Conservation (phyloP, 345 rosid species). For the Eutrema japonicum region DNA sequence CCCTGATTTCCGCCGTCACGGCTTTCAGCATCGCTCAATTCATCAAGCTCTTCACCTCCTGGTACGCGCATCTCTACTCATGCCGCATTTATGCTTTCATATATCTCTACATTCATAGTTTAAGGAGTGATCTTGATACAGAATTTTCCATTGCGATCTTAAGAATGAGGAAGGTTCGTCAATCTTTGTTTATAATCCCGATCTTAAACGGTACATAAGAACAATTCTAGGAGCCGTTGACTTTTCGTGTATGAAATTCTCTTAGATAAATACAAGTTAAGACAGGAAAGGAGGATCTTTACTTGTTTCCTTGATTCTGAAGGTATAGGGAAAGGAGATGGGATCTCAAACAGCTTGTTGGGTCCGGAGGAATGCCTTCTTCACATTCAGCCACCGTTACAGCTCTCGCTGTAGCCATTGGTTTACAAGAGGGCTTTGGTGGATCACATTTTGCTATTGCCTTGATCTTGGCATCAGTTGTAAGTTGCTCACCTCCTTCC, state of each 20-base stretch:
- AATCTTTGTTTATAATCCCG: background rate
- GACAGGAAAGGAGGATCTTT: background rate
- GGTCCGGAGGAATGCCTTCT: slow-evolving; percentile 99
- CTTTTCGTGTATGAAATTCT: slow-evolving; percentile 3
- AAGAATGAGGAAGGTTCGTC: background rate
- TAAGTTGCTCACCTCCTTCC: slow-evolving; percentile 22
- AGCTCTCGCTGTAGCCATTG: slow-evolving; percentile 72
- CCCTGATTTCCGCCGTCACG: slow-evolving; percentile 65
- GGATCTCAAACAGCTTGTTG: slow-evolving; percentile 77
- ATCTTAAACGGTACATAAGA: background rate
- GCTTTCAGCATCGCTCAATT: slow-evolving; percentile 72
- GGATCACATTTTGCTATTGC: slow-evolving; percentile 68
- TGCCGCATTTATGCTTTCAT: background rate
- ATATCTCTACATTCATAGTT: slow-evolving; percentile 2
- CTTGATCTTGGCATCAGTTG: slow-evolving; percentile 50
- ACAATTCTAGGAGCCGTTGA: background rate
- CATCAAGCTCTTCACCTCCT: slow-evolving; percentile 72
- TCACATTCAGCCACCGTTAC: slow-evolving; percentile 88
- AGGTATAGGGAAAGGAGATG: slow-evolving; percentile 77
- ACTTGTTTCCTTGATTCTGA: slow-evolving; percentile 19
- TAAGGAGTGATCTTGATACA: background rate
- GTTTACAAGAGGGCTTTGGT: slow-evolving; percentile 75
- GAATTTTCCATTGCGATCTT: background rate
- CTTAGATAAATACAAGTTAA: background rate
- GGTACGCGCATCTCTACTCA: slow-evolving; percentile 47